Evolutionary conservation across 2,329 filamentous ascomycete species (phyloP), one percentile per base, ranked within the genome.

Genomic region (Tolypocladium cylindrosporum): DNA sequence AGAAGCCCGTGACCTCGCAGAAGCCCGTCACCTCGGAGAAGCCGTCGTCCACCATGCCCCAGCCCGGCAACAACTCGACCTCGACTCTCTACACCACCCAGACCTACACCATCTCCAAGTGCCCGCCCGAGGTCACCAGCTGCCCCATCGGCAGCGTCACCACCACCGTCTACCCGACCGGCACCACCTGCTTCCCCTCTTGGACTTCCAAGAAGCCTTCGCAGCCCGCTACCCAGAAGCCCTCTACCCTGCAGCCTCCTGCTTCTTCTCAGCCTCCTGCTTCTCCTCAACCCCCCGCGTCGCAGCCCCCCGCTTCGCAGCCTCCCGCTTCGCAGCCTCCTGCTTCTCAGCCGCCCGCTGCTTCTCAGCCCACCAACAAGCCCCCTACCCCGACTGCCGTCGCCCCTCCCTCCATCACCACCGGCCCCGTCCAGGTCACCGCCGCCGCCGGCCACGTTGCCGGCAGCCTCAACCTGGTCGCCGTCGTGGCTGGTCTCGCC

Each of bases 41-140:
- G 48, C 48, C 59, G 11, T 53, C 58, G 21, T 27, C 43, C 37
- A 24, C 54, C 45, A 24, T 39, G 37, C 40, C 56, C 34, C 57
- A 45, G 48, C 36, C 45, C 39, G 24, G 50, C 43, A 40, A 24
- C 37, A 58, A 7, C 39, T 52, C 27, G 4, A 60, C 55, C 21
- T 55, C 59, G 40, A 70, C 67, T 37, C 64, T 66, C 36, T 70
- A 67, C 64, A 67, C 64, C 54, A 73, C 71, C 43, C 67, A 67
- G 63, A 68, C 64, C 39, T 70, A 67, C 63, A 71, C 69, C 52
- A 63, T 73, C 57, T 69, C 68, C 19, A 58, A 66, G 57, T 73
- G 71, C 57, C 60, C 67, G 50, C 64, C 68, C 40, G 63, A 59
- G 19, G 64, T 66, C 11, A 61, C 67, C 39, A 61, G 68, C 66